Evolutionary conservation across 495 filamentous ascomycete genomes (phyloP).

Genomic region (Evansstolkia leycettana): DNA sequence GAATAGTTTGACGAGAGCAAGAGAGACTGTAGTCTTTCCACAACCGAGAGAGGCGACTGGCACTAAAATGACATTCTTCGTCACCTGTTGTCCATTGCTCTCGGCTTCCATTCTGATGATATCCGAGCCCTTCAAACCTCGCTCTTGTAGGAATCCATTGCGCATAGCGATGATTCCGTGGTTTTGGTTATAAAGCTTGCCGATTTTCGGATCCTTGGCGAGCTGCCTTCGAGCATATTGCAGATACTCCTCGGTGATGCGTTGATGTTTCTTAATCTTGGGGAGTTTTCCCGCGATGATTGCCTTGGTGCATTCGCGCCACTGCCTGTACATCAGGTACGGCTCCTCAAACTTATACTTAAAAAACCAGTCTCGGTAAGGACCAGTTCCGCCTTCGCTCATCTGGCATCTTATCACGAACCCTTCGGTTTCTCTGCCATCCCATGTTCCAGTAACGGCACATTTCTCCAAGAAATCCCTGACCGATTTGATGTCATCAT

Average conservation of each 20-base stretch:
- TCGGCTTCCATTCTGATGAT: constrained; percentile 56
- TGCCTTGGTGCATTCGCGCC: constrained; percentile 92
- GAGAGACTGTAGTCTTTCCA: constrained; percentile 86
- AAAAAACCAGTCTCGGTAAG: constrained; percentile 91
- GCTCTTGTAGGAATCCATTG: constrained; percentile 69
- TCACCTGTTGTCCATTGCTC: constrained; percentile 31
- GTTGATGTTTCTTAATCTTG: constrained; percentile 70
- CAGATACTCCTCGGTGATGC: constrained; percentile 87
- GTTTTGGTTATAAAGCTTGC: constrained; percentile 61
- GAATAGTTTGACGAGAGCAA: constrained; percentile 74
- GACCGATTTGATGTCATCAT: constrained; percentile 59
- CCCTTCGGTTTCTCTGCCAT: constrained; percentile 85
- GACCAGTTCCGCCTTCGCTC: constrained; percentile 27
- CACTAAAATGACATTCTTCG: constrained; percentile 58
- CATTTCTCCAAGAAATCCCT: constrained; percentile 70
- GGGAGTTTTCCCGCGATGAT: constrained; percentile 66
- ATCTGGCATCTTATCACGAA: constrained; percentile 90
- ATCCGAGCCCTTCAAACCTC: constrained; percentile 75
- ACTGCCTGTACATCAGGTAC: constrained; percentile 95
- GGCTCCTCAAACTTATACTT: constrained; percentile 99
- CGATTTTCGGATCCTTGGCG: constrained; percentile 47
- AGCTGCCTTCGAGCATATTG: constrained; percentile 65
- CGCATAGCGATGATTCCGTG: constrained; percentile 93
- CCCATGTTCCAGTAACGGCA: constrained; percentile 75
- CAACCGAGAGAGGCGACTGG: constrained; percentile 90